Evolutionary conservation across 2,329 filamentous ascomycete species (phyloP), one percentile per base, ranked within the genome.

Genomic region (Fusarium sp.): DNA sequence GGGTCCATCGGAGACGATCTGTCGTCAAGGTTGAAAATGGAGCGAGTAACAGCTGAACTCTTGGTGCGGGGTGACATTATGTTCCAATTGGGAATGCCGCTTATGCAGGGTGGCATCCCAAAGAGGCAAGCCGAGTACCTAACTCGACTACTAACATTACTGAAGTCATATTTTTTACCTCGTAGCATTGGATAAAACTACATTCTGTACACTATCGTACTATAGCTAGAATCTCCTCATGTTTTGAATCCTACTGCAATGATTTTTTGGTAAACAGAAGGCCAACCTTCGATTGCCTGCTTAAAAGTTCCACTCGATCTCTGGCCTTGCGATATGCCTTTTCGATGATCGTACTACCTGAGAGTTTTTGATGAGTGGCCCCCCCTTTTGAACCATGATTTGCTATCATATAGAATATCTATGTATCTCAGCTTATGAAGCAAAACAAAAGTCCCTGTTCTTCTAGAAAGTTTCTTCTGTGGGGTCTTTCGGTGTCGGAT

Each of bases 231-330:
- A 31, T 22, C 20, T 17, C 4, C 13, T n/a, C 10, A 14, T 28
- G 8, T 28, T 47, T 20, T 1, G 26, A 20, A 4, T 18, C 0
- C 5, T 18, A 45, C 17, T 20, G 1, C 24, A 12, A 15, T 44
- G 15, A 24, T 47, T 11, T 0, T 31, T 7, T n/a, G 14, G 7
- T 28, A 10, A 47, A 47, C 11, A 33, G 6, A 11, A 33, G 2
- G 5, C 11, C 7, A 6, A 7, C 22, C 2, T 14, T 24, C 2
- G 12, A 14, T 7, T 24, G 7, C 0, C 31, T 24, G 4, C 22
- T 24, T 4, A 10, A 14, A 20, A 35, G 22, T 14, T 4, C 1
- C 12, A 20, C 10, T 7, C 8, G 2, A 2, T 28, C 2, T 38
- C 2, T 12, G 13, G 3, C 24, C 24, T 38, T 17, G 5, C 20